Evolutionary conservation across 108 stramenopile genomes (phyloP).

Genomic region (Poteriospumella lacustris): DNA sequence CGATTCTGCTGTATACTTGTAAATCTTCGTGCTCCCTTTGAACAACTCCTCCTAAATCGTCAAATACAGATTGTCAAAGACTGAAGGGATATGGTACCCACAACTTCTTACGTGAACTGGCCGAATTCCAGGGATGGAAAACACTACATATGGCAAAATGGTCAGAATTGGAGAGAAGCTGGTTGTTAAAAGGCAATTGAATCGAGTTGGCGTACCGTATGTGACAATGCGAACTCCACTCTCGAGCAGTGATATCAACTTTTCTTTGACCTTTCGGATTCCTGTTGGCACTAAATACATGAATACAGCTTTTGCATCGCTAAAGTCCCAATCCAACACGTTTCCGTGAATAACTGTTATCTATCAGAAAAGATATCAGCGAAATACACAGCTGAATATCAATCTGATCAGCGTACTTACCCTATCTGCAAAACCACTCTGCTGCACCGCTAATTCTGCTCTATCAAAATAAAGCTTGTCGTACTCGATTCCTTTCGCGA

Average conservation of each 20-base stretch:
- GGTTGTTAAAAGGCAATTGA: not conserved
- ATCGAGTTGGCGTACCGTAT: not conserved
- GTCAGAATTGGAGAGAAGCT: not conserved
- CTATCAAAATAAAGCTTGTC: no score
- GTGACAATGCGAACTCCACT: conserved; percentile 9
- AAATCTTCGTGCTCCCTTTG: no score
- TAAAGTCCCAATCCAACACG: conserved; percentile 59
- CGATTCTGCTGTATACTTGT: no score
- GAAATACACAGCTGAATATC: not conserved
- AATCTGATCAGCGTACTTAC: not conserved
- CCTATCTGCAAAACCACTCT: conserved; percentile 13
- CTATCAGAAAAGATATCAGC: not conserved
- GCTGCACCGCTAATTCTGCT: no score
- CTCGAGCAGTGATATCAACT: conserved; percentile 37
- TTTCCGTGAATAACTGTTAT: conserved; percentile 56
- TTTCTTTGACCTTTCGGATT: conserved; percentile 55
- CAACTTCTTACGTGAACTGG: not conserved
- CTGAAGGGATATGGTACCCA: no score
- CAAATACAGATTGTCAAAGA: no score
- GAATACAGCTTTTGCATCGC: conserved; percentile 70
- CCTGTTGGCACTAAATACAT: conserved; percentile 75
- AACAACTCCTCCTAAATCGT: no score
- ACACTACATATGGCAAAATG: conserved; percentile 9
- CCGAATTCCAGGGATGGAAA: not conserved
- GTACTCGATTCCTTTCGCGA: not conserved